Evolutionary conservation across 768 basidiomycete species (phyloP), one percentile per base, ranked within the genome.

Genomic region (Lactarius hatsudake): DNA sequence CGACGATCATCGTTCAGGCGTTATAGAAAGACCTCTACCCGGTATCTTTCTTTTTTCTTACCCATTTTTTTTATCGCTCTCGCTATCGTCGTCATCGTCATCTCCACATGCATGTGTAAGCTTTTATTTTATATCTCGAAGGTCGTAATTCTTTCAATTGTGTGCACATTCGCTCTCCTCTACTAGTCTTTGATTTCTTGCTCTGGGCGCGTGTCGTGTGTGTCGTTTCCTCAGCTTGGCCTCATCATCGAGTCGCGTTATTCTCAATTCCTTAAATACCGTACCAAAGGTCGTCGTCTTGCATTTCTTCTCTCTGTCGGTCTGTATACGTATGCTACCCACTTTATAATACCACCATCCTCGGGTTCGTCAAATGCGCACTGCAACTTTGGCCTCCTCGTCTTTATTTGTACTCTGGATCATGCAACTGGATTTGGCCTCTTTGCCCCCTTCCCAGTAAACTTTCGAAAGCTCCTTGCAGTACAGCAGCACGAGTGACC

Each of bases 1-100:
- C 80, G n/a, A 83, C 82, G 4, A 75, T 83, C 28, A 65, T 83
- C 38, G 78, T 84, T 40, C 82, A 81, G 66, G 64, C 62, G 54
- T 72, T 80, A 23, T 77, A 71, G 36, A 32, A 62, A 43, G 12
- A 34, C n/a, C 34, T 5, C 4, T n/a, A 3, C 36, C 12, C 5
- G 3, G 23, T 43, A 5, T 36, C 23, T 42, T 36, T 15, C 10
- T 40, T 23, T 5, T 32, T 4, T 10, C 20, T 13, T 10, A n/a
- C n/a, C 20, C n/a, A 3, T 5, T 9, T 32, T 20, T 17, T 15
- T 63, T 18, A 28, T 56, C 9, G 18, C 38, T 40, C 23, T 36
- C 56, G 23, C 26, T 57, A 4, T 57, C 34, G 9, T 36, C 51
- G 26, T 17, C 51, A 17, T 26, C 51, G 48, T 51, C 48, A 51